Evolutionary conservation across 1,139 yeast genomes (phyloP).

Genomic region (Saccharomyces hybrid): DNA sequence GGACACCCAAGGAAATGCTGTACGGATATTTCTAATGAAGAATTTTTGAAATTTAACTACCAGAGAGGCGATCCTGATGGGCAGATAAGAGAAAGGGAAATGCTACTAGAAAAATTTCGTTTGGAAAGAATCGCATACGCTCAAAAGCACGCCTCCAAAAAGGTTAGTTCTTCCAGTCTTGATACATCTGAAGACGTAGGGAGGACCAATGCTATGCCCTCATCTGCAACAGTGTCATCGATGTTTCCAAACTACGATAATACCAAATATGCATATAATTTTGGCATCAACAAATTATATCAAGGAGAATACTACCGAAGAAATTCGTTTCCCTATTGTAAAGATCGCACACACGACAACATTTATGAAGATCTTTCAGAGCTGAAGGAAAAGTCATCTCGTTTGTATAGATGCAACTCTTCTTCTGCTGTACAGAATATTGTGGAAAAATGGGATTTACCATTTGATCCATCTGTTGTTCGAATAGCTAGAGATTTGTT

Average conservation of each 20-base stretch:
- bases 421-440: slow-evolving; percentile 40
- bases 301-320: slow-evolving; percentile 20
- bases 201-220: slow-evolving; percentile 1
- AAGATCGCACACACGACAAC: slow-evolving; percentile 6
- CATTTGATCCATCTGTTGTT: slow-evolving; percentile 30
- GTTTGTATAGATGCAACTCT: slow-evolving; percentile 32
- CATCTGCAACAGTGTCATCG: slow-evolving; percentile 22
- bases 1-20: slow-evolving; percentile 33
- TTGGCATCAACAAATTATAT: slow-evolving; percentile 18
- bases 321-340: slow-evolving; percentile 17
- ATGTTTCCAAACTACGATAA: slow-evolving; percentile 26
- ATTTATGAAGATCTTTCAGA: slow-evolving; percentile 1
- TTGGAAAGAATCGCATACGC: slow-evolving; percentile 6
- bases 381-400: not conserved
- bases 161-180: not conserved
- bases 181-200: not conserved
- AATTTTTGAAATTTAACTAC: slow-evolving; percentile 22
- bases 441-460: slow-evolving; percentile 30
- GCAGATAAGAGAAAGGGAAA: slow-evolving; percentile 21
- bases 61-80: slow-evolving; percentile 30
- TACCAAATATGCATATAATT: slow-evolving; percentile 12
- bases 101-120: slow-evolving; percentile 9
- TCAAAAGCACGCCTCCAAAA: not conserved
- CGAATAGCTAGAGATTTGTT: slow-evolving; percentile 27
- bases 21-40: slow-evolving; percentile 32